A percentile compares a stretch with the other conserved stretches of the same genome.
Conservation (phyloP, 2,329 filamentous ascomycete genomes). For the Seiridium cupressi region DNA sequence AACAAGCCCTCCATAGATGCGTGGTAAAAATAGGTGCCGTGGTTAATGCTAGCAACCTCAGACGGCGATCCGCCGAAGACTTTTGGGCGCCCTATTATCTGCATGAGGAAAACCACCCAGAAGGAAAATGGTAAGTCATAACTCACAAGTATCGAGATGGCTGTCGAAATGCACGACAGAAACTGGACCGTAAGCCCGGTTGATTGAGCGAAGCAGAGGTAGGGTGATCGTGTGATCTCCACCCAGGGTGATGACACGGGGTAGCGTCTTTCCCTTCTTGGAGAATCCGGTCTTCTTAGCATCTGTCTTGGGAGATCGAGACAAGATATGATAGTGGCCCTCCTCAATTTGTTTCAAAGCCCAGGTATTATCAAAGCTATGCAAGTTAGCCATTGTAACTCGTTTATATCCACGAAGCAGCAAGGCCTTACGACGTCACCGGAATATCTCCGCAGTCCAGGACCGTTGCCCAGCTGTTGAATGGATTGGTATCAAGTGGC, state of each 20-base stretch:
- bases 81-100: conserved; percentile 66
- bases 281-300: conserved; percentile 63
- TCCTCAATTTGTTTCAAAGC: conserved; percentile 84
- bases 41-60: conserved; percentile 75
- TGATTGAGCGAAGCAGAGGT: conserved; percentile 57
- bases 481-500: conserved; percentile 74
- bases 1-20: conserved; percentile 75
- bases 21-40: conserved; percentile 88
- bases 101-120: not conserved
- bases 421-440: conserved; percentile 67
- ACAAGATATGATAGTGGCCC: conserved; percentile 74
- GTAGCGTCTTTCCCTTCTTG: conserved; percentile 72
- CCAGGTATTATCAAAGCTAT: conserved; percentile 73
- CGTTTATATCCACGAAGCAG: not conserved
- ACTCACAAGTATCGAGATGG: conserved; percentile 64
- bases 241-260: conserved; percentile 75
- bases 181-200: conserved; percentile 59
- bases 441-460: conserved; percentile 84
- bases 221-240: conserved; percentile 64
- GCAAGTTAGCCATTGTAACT: not conserved
- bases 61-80: conserved; percentile 82
- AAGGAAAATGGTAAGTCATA: not conserved
- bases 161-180: conserved; percentile 64
- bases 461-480: conserved; percentile 77
- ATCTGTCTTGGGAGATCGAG: conserved; percentile 67